Evolutionary conservation across 495 filamentous ascomycete species (phyloP).

Genomic region (Penicillium flavigenum): DNA sequence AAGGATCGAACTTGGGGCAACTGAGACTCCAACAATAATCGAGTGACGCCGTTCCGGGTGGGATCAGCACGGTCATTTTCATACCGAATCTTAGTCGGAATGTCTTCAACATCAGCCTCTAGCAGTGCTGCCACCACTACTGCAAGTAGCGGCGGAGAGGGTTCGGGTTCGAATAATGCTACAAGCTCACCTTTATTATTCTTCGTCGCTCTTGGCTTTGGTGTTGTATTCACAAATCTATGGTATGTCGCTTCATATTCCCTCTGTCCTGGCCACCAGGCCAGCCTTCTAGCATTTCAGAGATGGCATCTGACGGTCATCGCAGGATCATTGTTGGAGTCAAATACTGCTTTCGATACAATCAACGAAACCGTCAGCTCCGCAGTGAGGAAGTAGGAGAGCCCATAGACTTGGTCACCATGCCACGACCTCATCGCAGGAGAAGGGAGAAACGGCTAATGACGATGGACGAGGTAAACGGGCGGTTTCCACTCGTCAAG

Average conservation of each 20-base stretch:
- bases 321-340: slow-evolving; percentile 97
- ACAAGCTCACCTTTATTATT: slow-evolving; percentile 92
- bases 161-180: slow-evolving; percentile 17
- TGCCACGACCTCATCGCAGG: slow-evolving; percentile 77
- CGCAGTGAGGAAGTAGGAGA: slow-evolving; percentile 83
- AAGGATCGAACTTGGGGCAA: not conserved
- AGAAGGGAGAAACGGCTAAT: slow-evolving; percentile 95
- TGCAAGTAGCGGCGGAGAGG: slow-evolving; percentile 7
- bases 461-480: slow-evolving; percentile 98
- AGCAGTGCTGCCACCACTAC: slow-evolving; percentile 26
- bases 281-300: not conserved
- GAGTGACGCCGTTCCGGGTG: not conserved
- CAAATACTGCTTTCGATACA: slow-evolving; percentile 98
- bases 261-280: not conserved
- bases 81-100: not conserved
- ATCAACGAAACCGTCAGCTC: slow-evolving; percentile 82
- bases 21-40: slow-evolving; percentile 1
- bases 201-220: slow-evolving; percentile 96
- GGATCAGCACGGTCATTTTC: not conserved
- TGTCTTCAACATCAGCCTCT: slow-evolving; percentile 27
- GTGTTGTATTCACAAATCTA: slow-evolving; percentile 97
- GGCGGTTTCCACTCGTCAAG: slow-evolving; percentile 90
- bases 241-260: slow-evolving; percentile 60
- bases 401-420: slow-evolving; percentile 72
- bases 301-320: slow-evolving; percentile 8